Conservation (phyloP, 371 early-diverging fungal genomes). For the Parasitella parasitica region DNA sequence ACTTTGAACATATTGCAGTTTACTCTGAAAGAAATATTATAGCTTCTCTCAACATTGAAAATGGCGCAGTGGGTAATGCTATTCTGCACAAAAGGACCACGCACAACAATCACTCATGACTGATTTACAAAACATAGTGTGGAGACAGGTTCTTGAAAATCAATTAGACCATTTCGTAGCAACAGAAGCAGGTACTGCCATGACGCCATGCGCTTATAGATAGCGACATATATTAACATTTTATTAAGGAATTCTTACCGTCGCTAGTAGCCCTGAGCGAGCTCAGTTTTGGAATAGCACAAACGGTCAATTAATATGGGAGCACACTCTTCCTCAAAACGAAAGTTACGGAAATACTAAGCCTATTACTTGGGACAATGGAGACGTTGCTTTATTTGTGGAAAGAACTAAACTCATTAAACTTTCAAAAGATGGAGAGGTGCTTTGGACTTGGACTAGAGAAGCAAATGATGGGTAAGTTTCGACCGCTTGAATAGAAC, state of each 20-base stretch:
- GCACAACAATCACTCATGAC: background rate
- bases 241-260: slow-evolving; percentile 39
- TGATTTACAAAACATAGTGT: slow-evolving; percentile 23
- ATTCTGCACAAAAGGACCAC: background rate
- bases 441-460: slow-evolving; percentile 23
- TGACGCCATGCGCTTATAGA: no score
- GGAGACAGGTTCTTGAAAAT: slow-evolving; percentile 52
- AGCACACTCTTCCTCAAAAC: slow-evolving; percentile 8
- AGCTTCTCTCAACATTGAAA: slow-evolving; percentile 53
- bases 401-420: slow-evolving; percentile 6
- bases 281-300: slow-evolving; percentile 53
- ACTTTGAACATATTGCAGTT: slow-evolving; percentile 45
- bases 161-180: slow-evolving; percentile 17
- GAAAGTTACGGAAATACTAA: slow-evolving; percentile 1
- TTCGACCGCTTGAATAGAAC: background rate
- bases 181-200: slow-evolving; percentile 21
- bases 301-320: slow-evolving; percentile 24
- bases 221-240: background rate
- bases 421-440: slow-evolving; percentile 20
- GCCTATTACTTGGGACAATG: slow-evolving; percentile 18
- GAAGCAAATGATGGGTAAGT: slow-evolving; percentile 13
- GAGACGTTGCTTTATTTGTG: slow-evolving; percentile 13
- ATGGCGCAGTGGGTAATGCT: slow-evolving; percentile 60
- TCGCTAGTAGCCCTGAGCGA: slow-evolving; percentile 40
- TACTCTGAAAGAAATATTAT: slow-evolving; percentile 65